phyloP scores from a whole-genome alignment of 164 flowering plant species.

The Sedum album region DNA sequence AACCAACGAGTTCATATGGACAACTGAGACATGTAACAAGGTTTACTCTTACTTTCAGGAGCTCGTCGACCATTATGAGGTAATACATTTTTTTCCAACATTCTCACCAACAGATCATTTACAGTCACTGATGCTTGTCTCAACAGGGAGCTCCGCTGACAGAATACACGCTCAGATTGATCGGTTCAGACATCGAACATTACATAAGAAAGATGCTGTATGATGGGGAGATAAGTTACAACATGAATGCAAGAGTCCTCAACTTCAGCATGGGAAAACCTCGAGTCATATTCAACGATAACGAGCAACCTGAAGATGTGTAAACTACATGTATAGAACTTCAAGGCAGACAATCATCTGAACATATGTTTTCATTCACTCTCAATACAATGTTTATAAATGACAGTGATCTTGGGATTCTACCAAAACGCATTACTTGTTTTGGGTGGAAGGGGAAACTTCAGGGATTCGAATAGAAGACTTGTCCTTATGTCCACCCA shows the following conservation, averaged over 20 bases:
- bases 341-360: too few species aligned
- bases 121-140: not conserved
- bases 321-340: not conserved
- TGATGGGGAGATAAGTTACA: conserved; percentile 81
- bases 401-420: not conserved
- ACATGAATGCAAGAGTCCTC: conserved; percentile 72
- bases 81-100: conserved; percentile 13
- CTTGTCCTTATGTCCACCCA: too few species aligned
- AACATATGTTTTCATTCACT: too few species aligned
- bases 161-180: conserved; percentile 67
- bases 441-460: too few species aligned
- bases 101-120: not conserved
- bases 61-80: conserved; percentile 92
- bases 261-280: conserved; percentile 99
- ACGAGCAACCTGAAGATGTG: conserved; percentile 28
- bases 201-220: conserved; percentile 73
- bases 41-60: conserved; percentile 78
- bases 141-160: conserved; percentile 76
- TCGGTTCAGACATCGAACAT: conserved; percentile 82
- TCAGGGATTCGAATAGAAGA: too few species aligned
- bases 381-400: not conserved
- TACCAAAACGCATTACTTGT: too few species aligned
- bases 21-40: conserved; percentile 52
- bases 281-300: conserved; percentile 38
- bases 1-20: conserved; percentile 77